Conservation (phyloP, 345 rosid species). For the Aurinia saxatilis region DNA sequence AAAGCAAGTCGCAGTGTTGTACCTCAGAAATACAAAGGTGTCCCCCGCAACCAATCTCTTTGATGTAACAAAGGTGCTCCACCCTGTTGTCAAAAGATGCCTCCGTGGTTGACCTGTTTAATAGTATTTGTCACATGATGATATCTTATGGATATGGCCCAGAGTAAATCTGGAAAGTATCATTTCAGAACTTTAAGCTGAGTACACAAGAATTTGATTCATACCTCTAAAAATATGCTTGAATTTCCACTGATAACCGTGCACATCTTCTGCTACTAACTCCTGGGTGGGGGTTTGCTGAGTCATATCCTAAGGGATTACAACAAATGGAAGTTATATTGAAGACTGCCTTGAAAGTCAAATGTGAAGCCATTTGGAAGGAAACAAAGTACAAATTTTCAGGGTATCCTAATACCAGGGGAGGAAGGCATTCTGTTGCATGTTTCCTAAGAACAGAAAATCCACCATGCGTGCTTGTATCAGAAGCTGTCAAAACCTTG, state of each 20-base stretch:
- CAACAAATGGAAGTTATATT: constrained; percentile 11
- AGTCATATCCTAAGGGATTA: constrained; percentile 63
- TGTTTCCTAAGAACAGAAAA: constrained; percentile 88
- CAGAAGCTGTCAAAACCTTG: constrained; percentile 93
- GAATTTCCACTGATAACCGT: constrained; percentile 88
- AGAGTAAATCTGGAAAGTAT: not conserved
- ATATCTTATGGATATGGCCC: not conserved
- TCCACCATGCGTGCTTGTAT: constrained; percentile 98
- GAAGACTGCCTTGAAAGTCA: not conserved
- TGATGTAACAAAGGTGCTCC: constrained; percentile 92
- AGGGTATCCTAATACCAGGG: constrained; percentile 43
- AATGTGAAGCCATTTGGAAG: not conserved
- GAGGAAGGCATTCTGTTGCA: constrained; percentile 92
- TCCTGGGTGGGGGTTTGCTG: constrained; percentile 92
- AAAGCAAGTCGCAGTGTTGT: not conserved
- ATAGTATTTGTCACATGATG: not conserved
- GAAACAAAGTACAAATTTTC: not conserved
- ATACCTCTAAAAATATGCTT: constrained; percentile 92
- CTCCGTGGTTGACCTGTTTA: constrained; percentile 85
- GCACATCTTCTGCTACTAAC: constrained; percentile 84
- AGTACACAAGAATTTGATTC: not conserved
- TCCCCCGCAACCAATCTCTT: constrained; percentile 88
- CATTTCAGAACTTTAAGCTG: not conserved
- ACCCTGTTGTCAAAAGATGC: constrained; percentile 90
- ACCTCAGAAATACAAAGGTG: constrained; percentile 88